A percentile compares a stretch with the other conserved stretches of the same genome.
Evolutionary conservation across 1,284 basidiomycete species (phyloP).

Genomic region (Fomes fomentarius): DNA sequence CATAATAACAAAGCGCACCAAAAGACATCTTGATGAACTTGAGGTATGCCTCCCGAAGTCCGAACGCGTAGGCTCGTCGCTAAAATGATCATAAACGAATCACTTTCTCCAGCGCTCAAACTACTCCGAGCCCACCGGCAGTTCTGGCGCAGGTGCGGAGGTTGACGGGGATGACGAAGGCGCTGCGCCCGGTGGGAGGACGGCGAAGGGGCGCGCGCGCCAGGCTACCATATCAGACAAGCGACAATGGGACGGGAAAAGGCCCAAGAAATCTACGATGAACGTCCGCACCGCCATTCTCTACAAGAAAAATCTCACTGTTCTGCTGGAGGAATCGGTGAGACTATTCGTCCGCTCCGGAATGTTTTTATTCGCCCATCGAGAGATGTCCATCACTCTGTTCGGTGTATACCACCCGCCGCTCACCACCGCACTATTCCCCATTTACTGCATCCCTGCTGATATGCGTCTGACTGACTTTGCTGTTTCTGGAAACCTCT

Average conservation of each 20-base stretch:
- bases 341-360: constrained; percentile 29
- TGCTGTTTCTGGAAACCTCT: background rate
- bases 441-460: background rate
- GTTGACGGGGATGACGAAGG: constrained; percentile 39
- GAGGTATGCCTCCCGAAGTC: constrained; percentile 53
- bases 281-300: constrained; percentile 76
- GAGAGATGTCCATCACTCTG: background rate
- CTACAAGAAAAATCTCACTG: constrained; percentile 75
- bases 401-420: background rate
- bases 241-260: constrained; percentile 47
- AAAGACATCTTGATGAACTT: constrained; percentile 78
- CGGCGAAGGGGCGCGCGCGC: constrained; percentile 66
- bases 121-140: constrained; percentile 63
- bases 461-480: background rate
- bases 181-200: constrained; percentile 36
- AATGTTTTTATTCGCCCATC: background rate
- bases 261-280: constrained; percentile 81
- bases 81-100: constrained; percentile 1
- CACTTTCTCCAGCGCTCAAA: constrained; percentile 63
- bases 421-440: background rate
- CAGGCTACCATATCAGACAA: constrained; percentile 73
- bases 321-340: constrained; percentile 80
- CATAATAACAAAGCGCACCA: constrained; percentile 72
- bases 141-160: constrained; percentile 18
- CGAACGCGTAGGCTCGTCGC: too few species aligned